A percentile compares a stretch with the other conserved stretches of the same genome.
Evolutionary conservation across 2,329 filamentous ascomycete species (phyloP).

Genomic region (Nothomitra cinnamomea): DNA sequence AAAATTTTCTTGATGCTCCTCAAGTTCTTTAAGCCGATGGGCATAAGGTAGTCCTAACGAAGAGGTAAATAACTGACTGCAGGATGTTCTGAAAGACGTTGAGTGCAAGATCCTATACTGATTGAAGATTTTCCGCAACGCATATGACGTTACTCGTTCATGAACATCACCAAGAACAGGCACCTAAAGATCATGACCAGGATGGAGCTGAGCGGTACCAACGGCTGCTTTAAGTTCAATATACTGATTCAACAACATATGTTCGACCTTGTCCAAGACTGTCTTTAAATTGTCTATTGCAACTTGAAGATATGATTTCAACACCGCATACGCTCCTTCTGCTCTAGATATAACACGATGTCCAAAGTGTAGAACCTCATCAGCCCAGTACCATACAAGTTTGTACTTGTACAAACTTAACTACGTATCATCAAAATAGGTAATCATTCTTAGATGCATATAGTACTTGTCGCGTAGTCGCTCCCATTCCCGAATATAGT

Average conservation of each 20-base stretch:
- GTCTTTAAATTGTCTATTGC: too few relatives aligned
- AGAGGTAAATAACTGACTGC: background rate
- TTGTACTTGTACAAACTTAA: background rate
- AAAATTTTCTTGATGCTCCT: background rate
- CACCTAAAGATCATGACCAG: background rate
- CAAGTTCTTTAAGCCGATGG: background rate
- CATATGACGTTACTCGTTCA: background rate
- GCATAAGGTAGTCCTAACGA: background rate
- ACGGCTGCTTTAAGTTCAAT: background rate
- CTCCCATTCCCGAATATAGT: background rate
- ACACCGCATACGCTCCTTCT: background rate
- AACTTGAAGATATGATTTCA: too few relatives aligned
- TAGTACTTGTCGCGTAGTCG: background rate
- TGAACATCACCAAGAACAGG: background rate
- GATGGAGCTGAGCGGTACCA: background rate
- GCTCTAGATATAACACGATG: background rate
- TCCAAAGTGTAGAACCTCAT: background rate
- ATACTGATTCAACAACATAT: too few relatives aligned
- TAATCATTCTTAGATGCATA: background rate
- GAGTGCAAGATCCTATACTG: background rate
- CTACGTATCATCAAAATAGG: background rate
- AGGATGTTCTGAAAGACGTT: background rate
- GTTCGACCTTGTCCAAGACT: too few relatives aligned
- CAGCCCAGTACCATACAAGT: too few relatives aligned
- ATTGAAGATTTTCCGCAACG: background rate